These are phyloP conservation scores for Fragilaria radians DNA, from an alignment of 108 stramenopile species.

Conservation along the genomic window DNA sequence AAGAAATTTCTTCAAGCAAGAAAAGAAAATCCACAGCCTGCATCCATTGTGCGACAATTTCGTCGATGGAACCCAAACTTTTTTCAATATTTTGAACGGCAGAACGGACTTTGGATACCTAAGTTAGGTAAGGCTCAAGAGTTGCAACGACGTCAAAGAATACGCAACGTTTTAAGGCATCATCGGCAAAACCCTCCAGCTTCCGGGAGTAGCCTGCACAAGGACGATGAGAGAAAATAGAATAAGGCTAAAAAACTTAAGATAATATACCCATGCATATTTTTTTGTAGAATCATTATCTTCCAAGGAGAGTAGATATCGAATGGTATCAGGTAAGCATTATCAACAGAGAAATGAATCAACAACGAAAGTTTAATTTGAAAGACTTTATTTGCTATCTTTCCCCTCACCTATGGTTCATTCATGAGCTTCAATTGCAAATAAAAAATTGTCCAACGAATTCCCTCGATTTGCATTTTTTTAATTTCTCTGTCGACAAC, in stretches of 20 bases:
- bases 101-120: constrained; percentile 44
- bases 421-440: no score
- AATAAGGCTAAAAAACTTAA: background rate
- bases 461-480: no score
- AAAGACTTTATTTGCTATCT: no score
- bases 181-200: background rate
- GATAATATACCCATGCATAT: background rate
- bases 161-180: constrained; percentile 1
- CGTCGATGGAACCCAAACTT: constrained; percentile 55
- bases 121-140: constrained; percentile 40
- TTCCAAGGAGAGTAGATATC: background rate
- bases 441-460: no score
- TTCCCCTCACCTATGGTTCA: no score
- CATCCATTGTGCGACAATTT: constrained; percentile 46
- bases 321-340: background rate
- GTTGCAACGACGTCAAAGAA: constrained; percentile 27
- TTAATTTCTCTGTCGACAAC: no score
- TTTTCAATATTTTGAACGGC: constrained; percentile 30
- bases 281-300: background rate
- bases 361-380: no score
- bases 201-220: background rate
- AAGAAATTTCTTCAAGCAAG: constrained; percentile 28
- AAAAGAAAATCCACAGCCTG: constrained; percentile 28
- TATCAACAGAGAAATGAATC: no score
- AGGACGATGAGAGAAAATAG: background rate